phyloP scores from a whole-genome alignment of 768 basidiomycete species.

The Hydnomerulius pinastri region DNA sequence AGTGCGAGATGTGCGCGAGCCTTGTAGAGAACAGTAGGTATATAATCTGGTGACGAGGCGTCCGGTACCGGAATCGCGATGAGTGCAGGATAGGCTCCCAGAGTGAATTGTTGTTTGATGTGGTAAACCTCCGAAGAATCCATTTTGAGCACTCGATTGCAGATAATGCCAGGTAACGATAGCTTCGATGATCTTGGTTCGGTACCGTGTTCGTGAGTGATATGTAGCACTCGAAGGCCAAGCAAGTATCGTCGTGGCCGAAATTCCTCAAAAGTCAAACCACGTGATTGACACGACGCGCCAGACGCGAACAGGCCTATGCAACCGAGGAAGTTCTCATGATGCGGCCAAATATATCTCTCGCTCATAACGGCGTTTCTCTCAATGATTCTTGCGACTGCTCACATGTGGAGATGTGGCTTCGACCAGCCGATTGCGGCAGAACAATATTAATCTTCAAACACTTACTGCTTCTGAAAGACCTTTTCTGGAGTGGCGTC shows the following conservation, averaged over 20 bases:
- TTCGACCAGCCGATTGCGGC: no score
- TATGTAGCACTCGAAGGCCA: background rate
- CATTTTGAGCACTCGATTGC: constrained; percentile 34
- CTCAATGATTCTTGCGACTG: no score
- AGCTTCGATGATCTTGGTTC: no score
- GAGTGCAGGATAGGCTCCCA: constrained; percentile 74
- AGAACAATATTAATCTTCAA: no score
- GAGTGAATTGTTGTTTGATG: constrained; percentile 74
- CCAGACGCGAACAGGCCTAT: no score
- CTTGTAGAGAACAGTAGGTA: constrained; percentile 69
- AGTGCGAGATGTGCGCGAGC: constrained; percentile 78
- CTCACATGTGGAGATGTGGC: no score
- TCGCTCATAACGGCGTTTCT: no score
- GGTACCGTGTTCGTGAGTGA: background rate
- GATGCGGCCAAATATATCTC: no score
- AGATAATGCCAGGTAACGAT: background rate
- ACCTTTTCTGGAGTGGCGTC: background rate
- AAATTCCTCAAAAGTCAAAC: background rate
- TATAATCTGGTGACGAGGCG: constrained; percentile 62
- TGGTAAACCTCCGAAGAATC: constrained; percentile 66
- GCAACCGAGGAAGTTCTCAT: no score
- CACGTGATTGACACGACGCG: constrained; percentile 3
- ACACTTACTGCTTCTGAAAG: background rate
- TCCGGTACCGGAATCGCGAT: constrained; percentile 57
- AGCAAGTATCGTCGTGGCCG: background rate